phyloP scores from a whole-genome alignment of 2,329 filamentous ascomycete species.

The Claviceps purpurea region DNA sequence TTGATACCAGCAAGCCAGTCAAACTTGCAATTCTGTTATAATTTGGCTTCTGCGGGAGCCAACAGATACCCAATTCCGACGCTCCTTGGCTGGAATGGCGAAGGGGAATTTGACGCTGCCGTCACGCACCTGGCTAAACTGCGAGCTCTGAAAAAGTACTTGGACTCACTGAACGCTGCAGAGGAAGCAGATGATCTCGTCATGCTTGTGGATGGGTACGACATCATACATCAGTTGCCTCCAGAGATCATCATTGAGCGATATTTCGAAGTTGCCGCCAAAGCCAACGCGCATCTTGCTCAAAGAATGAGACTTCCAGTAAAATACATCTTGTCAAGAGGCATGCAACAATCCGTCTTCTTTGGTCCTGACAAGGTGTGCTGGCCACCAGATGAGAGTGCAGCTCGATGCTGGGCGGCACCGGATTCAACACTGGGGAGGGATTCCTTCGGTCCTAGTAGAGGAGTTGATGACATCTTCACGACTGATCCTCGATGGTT shows the following conservation, averaged over 20 bases:
- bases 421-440: constrained; percentile 21
- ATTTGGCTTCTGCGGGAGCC: constrained; percentile 23
- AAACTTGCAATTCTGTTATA: constrained; percentile 25
- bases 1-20: constrained; percentile 23
- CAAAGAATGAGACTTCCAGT: constrained; percentile 31
- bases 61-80: constrained; percentile 25
- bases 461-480: constrained; percentile 17
- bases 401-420: constrained; percentile 26
- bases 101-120: constrained; percentile 20
- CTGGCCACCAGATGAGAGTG: constrained; percentile 23
- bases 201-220: constrained; percentile 48
- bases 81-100: constrained; percentile 25
- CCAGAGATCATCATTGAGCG: constrained; percentile 48
- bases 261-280: constrained; percentile 41
- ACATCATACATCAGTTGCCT: constrained; percentile 53
- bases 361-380: constrained; percentile 33
- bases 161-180: constrained; percentile 14
- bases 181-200: constrained; percentile 42
- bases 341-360: constrained; percentile 26
- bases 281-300: constrained; percentile 37
- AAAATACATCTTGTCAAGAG: constrained; percentile 16
- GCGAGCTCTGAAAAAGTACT: constrained; percentile 21
- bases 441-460: constrained; percentile 23
- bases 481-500: constrained; percentile 26
- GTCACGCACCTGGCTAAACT: constrained; percentile 27